Conservation (phyloP, 2,329 filamentous ascomycete genomes). For the Onygenales sp. region DNA sequence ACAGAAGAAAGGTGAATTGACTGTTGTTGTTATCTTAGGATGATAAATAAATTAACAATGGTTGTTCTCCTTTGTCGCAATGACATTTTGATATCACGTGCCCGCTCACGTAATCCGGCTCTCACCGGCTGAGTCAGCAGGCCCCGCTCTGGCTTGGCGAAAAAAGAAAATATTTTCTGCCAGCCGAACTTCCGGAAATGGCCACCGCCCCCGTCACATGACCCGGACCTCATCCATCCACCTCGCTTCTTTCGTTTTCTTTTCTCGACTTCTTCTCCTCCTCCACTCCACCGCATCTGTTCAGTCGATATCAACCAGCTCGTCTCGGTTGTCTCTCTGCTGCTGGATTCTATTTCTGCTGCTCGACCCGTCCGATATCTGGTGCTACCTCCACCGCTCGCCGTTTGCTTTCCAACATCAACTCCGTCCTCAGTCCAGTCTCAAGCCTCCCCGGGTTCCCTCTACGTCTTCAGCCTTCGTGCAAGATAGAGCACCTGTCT, state of each 20-base stretch:
- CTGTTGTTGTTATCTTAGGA: too few relatives aligned
- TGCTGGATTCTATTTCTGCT: not conserved
- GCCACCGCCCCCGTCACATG: conserved; percentile 1
- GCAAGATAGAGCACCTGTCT: conserved; percentile 53
- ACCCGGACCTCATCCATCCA: not conserved
- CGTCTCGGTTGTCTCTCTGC: not conserved
- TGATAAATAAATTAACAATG: too few relatives aligned
- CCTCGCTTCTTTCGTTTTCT: not conserved
- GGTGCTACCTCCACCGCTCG: not conserved
- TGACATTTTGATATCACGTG: too few relatives aligned
- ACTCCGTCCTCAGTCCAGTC: conserved; percentile 3
- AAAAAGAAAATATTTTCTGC: not conserved
- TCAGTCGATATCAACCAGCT: not conserved
- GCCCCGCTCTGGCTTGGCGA: not conserved
- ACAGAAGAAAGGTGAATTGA: too few relatives aligned
- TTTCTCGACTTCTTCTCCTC: conserved; percentile 11
- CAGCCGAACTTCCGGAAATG: not conserved
- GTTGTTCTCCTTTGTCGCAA: too few relatives aligned
- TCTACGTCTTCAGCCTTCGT: conserved; percentile 25
- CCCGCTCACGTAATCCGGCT: too few relatives aligned
- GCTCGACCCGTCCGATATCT: not conserved
- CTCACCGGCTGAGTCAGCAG: not conserved
- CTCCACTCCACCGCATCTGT: conserved; percentile 14
- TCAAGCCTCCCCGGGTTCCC: conserved; percentile 11
- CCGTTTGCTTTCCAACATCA: conserved; percentile 3